These are phyloP conservation scores for Iris pallida DNA, from an alignment of 116 monocot genomes.

Conservation along the genomic window DNA sequence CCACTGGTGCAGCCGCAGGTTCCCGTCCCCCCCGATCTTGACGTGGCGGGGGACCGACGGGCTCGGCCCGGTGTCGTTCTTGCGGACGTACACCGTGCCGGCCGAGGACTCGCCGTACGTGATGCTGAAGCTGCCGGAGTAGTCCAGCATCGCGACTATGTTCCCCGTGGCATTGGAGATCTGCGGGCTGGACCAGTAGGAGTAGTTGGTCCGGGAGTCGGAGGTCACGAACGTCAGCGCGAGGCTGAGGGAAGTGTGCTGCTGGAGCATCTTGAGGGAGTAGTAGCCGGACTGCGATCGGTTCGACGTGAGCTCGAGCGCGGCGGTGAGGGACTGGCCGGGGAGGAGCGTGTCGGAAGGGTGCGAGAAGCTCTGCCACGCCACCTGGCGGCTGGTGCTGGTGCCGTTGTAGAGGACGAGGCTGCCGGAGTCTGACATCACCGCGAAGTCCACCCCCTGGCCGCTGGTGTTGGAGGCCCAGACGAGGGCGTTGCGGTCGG, in stretches of 20 bases:
- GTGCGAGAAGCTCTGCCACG: conserved; percentile 48
- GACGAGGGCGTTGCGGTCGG: conserved; percentile 12
- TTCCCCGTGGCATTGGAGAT: conserved; percentile 44
- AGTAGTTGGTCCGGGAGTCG: conserved; percentile 23
- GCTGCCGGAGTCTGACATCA: conserved; percentile 33
- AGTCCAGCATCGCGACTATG: conserved; percentile 24
- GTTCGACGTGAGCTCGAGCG: conserved; percentile 27
- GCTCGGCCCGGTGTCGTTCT: conserved; percentile 27
- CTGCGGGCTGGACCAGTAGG: conserved; percentile 43
- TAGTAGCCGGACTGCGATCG: conserved; percentile 27
- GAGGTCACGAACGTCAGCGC: conserved; percentile 24
- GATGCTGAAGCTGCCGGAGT: conserved; percentile 34
- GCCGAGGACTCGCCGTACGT: conserved; percentile 26
- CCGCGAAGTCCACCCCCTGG: conserved; percentile 6
- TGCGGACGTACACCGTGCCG: conserved; percentile 37
- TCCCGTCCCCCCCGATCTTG: conserved; percentile 24
- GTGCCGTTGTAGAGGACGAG: conserved; percentile 21
- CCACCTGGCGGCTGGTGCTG: neutral
- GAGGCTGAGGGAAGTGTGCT: conserved; percentile 40
- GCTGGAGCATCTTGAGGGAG: conserved; percentile 47
- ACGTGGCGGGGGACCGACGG: conserved; percentile 11
- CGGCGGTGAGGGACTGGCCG: conserved; percentile 24
- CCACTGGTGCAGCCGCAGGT: conserved; percentile 36
- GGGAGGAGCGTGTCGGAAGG: conserved; percentile 49
- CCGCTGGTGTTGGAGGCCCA: conserved; percentile 34